Percentiles rank a stretch among this genome's conserved stretches.
Conservation (phyloP, 1,284 basidiomycete species). For the Puccinia coronata region DNA sequence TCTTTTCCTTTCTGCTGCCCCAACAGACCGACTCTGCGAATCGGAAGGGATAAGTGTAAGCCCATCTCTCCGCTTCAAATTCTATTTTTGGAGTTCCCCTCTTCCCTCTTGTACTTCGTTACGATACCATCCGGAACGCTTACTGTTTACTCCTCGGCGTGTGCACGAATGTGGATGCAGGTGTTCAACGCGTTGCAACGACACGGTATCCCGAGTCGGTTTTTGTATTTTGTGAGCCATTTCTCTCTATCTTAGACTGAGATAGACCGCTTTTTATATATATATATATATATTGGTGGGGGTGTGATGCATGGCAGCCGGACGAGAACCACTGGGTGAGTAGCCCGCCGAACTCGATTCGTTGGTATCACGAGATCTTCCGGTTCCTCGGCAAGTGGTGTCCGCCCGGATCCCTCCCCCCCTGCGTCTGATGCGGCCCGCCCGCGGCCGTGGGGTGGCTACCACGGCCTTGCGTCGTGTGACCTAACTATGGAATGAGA, state of each 20-base stretch:
- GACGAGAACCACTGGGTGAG: conserved; percentile 54
- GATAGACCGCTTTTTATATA: no score
- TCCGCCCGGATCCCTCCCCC: no score
- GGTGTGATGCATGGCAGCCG: conserved; percentile 4
- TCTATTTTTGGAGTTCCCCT: background rate
- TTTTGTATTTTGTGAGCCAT: conserved; percentile 53
- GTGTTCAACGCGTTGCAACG: conserved; percentile 55
- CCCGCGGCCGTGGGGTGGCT: no score
- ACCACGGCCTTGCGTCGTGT: no score
- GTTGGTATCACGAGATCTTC: conserved; percentile 55
- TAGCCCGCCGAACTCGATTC: conserved; percentile 52
- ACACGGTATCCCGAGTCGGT: conserved; percentile 52
- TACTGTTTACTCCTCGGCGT: background rate
- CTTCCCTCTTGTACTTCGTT: background rate
- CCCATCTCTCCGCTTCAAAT: background rate
- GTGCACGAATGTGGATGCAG: background rate
- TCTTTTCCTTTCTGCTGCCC: background rate
- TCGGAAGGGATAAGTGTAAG: conserved; percentile 45
- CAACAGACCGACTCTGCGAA: conserved; percentile 43
- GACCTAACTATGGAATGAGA: no score
- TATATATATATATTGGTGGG: no score
- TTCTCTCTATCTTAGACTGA: background rate
- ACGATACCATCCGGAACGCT: background rate
- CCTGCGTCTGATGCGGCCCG: no score
- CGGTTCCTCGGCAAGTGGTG: conserved; percentile 52